Evolutionary conservation across 768 basidiomycete genomes (phyloP), one percentile per base, ranked within the genome.

Genomic region (Russula ochroleuca): DNA sequence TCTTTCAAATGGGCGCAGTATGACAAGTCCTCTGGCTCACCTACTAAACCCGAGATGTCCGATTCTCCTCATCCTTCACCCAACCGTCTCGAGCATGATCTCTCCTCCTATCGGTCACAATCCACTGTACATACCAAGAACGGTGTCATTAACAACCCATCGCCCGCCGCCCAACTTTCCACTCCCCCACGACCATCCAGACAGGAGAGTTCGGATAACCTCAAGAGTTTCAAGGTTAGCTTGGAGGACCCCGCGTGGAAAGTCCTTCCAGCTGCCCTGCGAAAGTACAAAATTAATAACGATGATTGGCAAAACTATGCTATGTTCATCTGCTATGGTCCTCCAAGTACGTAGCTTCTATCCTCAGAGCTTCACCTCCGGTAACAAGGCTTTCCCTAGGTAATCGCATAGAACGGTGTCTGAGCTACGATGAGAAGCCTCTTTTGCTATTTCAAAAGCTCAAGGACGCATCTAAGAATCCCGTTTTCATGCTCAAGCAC

Each of bases 301-400:
- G 97, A 98, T 67, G 95, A 92, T 74, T 99, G 97, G 97, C 89
- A 94, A 78, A 92, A 94, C 70, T 99, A 98, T 77, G 97, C 97
- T 33, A 91, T 99, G 88, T 99, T 99, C 77, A 98, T 99, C 65
- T 98, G 96, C 70, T 98, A 96, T 74, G 96, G 95, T 13, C 87
- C 88, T 58, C 80, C 94, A 57, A 93, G 95, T 94, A 72, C 69
- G 71, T 59, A 37, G 15, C n/a, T 23, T 64, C 21, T 47, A 43
- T n/a, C 40, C 17, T 14, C 21, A 28, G 25, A 11, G 14, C 21
- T 25, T 60, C 33, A 10, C n/a, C n/a, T 38, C 50, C 25, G 66
- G 17, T 47, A 8, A 49, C 19, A 48, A 7, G 52, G 31, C 9
- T 31, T 23, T 54, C 53, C 25, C 6, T 65, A 89, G 86, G 84